phyloP scores from a whole-genome alignment of 352 stramenopile genomes.

The Phytopythium cucurbitacearum region DNA sequence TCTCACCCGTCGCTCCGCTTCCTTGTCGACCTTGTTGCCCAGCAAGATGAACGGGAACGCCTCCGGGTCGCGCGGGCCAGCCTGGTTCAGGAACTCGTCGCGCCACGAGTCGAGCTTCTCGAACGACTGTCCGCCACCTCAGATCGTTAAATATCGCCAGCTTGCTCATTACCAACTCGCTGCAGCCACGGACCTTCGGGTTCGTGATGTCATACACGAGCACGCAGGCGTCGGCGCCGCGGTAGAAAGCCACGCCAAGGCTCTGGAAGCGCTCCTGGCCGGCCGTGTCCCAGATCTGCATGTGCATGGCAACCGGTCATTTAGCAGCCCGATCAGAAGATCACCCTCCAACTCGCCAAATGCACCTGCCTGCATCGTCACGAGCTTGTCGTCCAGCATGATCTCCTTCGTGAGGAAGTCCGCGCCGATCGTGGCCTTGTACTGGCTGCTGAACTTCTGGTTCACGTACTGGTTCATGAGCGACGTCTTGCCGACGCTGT shows the following conservation, averaged over 20 bases:
- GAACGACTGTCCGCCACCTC: constrained; percentile 75
- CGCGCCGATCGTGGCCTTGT: constrained; percentile 99
- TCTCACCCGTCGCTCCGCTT: constrained; percentile 68
- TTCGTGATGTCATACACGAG: constrained; percentile 99
- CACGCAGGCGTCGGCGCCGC: constrained; percentile 96
- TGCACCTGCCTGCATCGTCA: constrained; percentile 88
- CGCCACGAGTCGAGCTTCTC: constrained; percentile 97
- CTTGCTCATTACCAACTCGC: background rate
- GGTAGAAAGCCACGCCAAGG: constrained; percentile 98
- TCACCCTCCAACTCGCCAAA: background rate
- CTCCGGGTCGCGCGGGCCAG: constrained; percentile 85
- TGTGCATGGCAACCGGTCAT: background rate
- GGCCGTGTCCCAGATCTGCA: constrained; percentile 99
- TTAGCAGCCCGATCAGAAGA: background rate
- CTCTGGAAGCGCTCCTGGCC: constrained; percentile 98
- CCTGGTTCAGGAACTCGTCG: constrained; percentile 96
- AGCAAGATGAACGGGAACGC: constrained; percentile 98
- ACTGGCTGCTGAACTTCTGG: constrained; percentile 98
- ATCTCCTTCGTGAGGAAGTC: constrained; percentile 98
- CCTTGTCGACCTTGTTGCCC: constrained; percentile 98
- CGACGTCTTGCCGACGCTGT: constrained; percentile 97
- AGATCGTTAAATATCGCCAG: background rate
- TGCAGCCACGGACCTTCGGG: constrained; percentile 53
- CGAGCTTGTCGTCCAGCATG: constrained; percentile 93
- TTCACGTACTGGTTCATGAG: constrained; percentile 99